phyloP scores from a whole-genome alignment of 345 rosid genomes.

The Citrus trifoliata region DNA sequence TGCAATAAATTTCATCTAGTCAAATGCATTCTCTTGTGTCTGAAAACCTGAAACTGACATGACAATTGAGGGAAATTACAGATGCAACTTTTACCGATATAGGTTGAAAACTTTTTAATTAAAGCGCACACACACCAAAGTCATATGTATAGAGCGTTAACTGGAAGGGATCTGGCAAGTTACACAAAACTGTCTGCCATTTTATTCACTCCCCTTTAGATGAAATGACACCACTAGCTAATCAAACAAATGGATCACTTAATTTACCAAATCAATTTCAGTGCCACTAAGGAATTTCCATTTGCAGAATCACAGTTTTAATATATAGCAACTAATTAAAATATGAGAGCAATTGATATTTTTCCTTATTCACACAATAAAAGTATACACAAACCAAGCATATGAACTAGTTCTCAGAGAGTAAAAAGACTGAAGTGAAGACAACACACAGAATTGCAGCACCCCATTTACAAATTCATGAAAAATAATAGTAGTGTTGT shows the following conservation, averaged over 20 bases:
- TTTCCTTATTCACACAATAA: background rate
- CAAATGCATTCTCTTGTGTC: conserved; percentile 6
- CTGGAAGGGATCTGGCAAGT: background rate
- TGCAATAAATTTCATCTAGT: background rate
- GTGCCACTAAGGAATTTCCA: background rate
- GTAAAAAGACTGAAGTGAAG: background rate
- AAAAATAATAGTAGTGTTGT: background rate
- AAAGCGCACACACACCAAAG: background rate
- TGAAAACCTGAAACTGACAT: conserved; percentile 31
- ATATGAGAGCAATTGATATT: too few relatives aligned
- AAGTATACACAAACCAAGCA: background rate
- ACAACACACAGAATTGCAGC: conserved; percentile 6
- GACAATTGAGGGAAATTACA: conserved; percentile 33
- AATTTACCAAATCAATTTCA: background rate
- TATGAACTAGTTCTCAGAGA: background rate
- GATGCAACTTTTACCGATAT: conserved; percentile 6
- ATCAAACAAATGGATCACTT: background rate
- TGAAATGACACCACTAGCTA: conserved; percentile 24
- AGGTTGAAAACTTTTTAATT: conserved; percentile 6
- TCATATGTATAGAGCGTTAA: background rate
- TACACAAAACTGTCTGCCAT: conserved; percentile 17
- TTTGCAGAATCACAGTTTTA: background rate
- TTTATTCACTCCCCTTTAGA: background rate
- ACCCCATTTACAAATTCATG: background rate
- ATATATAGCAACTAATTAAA: background rate